These are phyloP conservation scores for Penicillium parvum DNA, from an alignment of 495 filamentous ascomycete species.

Conservation along the genomic window DNA sequence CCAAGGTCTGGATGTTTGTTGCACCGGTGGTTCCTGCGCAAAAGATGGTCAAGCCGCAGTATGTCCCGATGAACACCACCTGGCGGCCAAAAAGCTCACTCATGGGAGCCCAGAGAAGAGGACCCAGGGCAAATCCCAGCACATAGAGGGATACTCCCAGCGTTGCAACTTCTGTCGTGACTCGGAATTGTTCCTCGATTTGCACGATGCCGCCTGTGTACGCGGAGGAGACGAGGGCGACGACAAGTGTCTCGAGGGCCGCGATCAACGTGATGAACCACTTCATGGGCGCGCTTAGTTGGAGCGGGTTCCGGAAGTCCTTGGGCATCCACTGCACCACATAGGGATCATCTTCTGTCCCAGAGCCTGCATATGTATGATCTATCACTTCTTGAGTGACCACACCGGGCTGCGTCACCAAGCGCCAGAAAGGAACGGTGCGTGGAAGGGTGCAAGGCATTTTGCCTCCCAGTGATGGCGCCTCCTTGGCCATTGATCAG, in stretches of 20 bases:
- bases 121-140: conserved; percentile 57
- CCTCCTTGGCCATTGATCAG: conserved; percentile 10
- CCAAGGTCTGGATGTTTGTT: conserved; percentile 54
- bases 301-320: conserved; percentile 63
- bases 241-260: conserved; percentile 61
- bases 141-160: conserved; percentile 68
- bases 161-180: conserved; percentile 51
- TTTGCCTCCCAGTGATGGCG: conserved; percentile 7
- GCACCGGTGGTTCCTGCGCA: conserved; percentile 56
- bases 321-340: conserved; percentile 63
- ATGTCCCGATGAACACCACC: conserved; percentile 59
- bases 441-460: conserved; percentile 7
- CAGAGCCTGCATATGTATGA: conserved; percentile 55
- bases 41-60: conserved; percentile 57
- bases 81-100: conserved; percentile 66
- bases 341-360: conserved; percentile 66
- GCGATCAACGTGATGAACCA: conserved; percentile 62
- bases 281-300: conserved; percentile 52
- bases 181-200: conserved; percentile 50
- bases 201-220: conserved; percentile 61
- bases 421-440: conserved; percentile 29
- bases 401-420: conserved; percentile 41
- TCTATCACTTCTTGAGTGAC: conserved; percentile 50
- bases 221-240: conserved; percentile 67
- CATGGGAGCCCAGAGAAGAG: conserved; percentile 57